These are phyloP conservation scores for Fusarium brevicatenulatum DNA, from an alignment of 2,329 filamentous ascomycete genomes.

Conservation along the genomic window DNA sequence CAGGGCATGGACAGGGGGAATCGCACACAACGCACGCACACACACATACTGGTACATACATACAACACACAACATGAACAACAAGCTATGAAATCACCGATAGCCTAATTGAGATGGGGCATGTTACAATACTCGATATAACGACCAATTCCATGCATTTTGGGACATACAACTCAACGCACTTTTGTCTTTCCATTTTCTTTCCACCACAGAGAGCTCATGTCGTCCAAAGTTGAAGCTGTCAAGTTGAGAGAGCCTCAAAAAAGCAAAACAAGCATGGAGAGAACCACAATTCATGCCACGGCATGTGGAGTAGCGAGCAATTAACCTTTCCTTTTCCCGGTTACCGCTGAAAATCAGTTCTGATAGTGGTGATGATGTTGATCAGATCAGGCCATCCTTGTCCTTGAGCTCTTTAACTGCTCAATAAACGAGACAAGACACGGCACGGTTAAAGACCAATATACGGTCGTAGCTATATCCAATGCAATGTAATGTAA, in stretches of 20 bases:
- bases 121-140: neutral
- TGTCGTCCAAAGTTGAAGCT: neutral
- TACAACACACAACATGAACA: neutral
- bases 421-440: neutral
- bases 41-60: neutral
- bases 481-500: neutral
- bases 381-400: constrained; percentile 1
- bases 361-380: neutral
- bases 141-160: neutral
- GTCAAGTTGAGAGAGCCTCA: constrained; percentile 17
- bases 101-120: neutral
- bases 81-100: neutral
- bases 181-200: neutral
- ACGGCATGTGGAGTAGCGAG: neutral
- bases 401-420: constrained; percentile 4
- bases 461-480: neutral
- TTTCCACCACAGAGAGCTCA: neutral
- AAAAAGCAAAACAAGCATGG: constrained; percentile 12
- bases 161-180: neutral
- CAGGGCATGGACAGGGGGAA: constrained; percentile 1
- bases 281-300: neutral
- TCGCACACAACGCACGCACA: neutral
- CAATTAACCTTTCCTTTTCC: neutral
- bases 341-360: neutral
- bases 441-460: constrained; percentile 4